These are phyloP conservation scores for Pestalotiopsis fici DNA, from an alignment of 2,329 filamentous ascomycete genomes.

Conservation along the genomic window DNA sequence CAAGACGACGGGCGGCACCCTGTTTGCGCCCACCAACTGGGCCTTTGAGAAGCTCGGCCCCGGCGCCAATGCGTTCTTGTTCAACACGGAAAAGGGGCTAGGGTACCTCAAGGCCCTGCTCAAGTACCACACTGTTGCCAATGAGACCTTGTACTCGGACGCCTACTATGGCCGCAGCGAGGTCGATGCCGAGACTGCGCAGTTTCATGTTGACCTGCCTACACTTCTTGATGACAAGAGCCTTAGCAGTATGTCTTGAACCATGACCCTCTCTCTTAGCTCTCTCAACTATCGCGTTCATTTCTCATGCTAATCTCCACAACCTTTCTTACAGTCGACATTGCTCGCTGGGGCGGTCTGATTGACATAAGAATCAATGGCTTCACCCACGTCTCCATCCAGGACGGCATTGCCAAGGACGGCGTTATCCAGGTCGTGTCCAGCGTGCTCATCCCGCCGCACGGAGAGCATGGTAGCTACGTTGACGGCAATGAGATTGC, in stretches of 20 bases:
- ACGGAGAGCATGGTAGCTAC: slow-evolving; percentile 36
- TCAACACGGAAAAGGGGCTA: slow-evolving; percentile 70
- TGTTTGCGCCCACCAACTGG: slow-evolving; percentile 79
- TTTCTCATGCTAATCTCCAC: not conserved
- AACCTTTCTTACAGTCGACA: slow-evolving; percentile 54
- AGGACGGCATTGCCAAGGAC: slow-evolving; percentile 74
- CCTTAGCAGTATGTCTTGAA: slow-evolving; percentile 48
- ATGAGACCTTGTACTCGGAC: slow-evolving; percentile 67
- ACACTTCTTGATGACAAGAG: slow-evolving; percentile 69
- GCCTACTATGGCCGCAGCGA: slow-evolving; percentile 63
- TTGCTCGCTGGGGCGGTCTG: slow-evolving; percentile 67
- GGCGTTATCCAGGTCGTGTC: slow-evolving; percentile 81
- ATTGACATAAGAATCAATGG: slow-evolving; percentile 77
- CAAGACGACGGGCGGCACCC: slow-evolving; percentile 64
- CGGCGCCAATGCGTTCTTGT: slow-evolving; percentile 79
- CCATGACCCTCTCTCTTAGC: no score
- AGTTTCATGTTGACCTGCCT: slow-evolving; percentile 70
- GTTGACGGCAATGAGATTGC: slow-evolving; percentile 50
- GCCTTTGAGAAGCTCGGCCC: slow-evolving; percentile 79
- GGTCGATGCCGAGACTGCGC: slow-evolving; percentile 39
- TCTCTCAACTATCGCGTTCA: no score
- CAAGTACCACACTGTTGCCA: slow-evolving; percentile 32
- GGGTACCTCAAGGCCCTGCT: slow-evolving; percentile 75
- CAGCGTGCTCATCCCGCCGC: slow-evolving; percentile 76
- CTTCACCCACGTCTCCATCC: slow-evolving; percentile 62